Evolutionary conservation across 257 asterid genomes (phyloP), one percentile per base, ranked within the genome.

Genomic region (Cinchona pubescens): DNA sequence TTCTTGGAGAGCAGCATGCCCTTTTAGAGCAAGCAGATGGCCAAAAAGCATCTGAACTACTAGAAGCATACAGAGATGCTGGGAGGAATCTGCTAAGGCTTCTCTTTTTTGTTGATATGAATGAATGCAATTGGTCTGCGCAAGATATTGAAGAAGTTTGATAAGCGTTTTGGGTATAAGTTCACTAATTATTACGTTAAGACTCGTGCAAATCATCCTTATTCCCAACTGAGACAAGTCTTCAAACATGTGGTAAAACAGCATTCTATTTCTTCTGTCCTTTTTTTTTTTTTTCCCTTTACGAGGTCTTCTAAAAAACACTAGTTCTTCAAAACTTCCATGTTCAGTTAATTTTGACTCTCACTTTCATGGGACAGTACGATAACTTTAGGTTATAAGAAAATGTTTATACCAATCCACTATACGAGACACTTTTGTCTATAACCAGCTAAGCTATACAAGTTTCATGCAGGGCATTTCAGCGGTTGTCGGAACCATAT

Each of bases 121-220:
- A 88, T 90, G 79, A 94, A 94, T 79, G 99, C 97, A 80, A 79
- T 87, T 82, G 99, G 97, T 67, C 79, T 94, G 48, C 84, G 97
- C 77, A 92, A 94, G 87, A 92, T 94, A 81, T 94, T 94, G 64
- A 94, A 94, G 87, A 94, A 94, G 85, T 89, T 92, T 75, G 98
- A 94, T 80, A 94, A 94, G 87, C 85, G 97, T 67, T 85, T 92
- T 76, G 92, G 96, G 53, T 88, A 90, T 85, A 88, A 82, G 71
- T 94, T 94, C 89, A 92, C 98, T 30, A 89, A 90, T 81, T 90
- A 94, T 84, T 94, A 94, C 56, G 96, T 94, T 68, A 92, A 90
- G 80, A 94, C 98, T 61, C 97, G 98, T 63, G 95, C 98, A 37
- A 92, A 88, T 83, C 98, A 94, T 84, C 99, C 99, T 58, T 94